A percentile compares a stretch with the other conserved stretches of the same genome.
Evolutionary conservation across 2,329 filamentous ascomycete species (phyloP).

Genomic region (Calonectria hongkongensis): DNA sequence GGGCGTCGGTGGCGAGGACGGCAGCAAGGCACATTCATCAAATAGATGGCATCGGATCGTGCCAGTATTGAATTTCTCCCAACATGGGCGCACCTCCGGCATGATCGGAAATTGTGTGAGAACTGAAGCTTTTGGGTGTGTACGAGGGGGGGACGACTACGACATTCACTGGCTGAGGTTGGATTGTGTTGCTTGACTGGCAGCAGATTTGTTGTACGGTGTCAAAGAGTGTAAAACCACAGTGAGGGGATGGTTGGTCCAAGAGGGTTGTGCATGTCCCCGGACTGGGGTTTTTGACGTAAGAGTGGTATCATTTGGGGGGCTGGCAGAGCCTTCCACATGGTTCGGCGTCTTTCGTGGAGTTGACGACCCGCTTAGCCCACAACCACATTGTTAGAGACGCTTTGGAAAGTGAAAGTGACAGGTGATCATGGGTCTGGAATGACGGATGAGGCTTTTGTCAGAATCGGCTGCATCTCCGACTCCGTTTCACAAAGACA

Average conservation of each 20-base stretch:
- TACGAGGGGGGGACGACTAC: neutral
- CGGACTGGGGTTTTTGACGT: conserved; percentile 31
- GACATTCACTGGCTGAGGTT: neutral
- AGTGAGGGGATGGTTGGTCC: neutral
- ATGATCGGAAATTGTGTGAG: conserved; percentile 1
- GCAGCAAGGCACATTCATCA: neutral
- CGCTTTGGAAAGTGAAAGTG: neutral
- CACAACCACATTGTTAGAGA: neutral
- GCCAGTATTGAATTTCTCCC: neutral
- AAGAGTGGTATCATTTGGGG: conserved; percentile 34
- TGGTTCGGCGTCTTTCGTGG: conserved; percentile 1
- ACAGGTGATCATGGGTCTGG: neutral
- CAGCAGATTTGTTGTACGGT: neutral
- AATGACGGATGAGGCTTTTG: neutral
- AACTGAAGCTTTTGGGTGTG: conserved; percentile 8
- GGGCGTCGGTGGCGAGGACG: neutral
- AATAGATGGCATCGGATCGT: neutral
- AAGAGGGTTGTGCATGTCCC: conserved; percentile 3
- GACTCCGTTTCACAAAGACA: neutral
- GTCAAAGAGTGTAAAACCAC: neutral
- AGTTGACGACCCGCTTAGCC: neutral
- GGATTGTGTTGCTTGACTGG: neutral
- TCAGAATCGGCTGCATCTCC: neutral
- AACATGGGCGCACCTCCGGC: neutral
- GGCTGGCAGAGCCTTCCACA: conserved; percentile 17